phyloP scores from a whole-genome alignment of 1,284 basidiomycete genomes.

The Ceratobasidium theobromae region DNA sequence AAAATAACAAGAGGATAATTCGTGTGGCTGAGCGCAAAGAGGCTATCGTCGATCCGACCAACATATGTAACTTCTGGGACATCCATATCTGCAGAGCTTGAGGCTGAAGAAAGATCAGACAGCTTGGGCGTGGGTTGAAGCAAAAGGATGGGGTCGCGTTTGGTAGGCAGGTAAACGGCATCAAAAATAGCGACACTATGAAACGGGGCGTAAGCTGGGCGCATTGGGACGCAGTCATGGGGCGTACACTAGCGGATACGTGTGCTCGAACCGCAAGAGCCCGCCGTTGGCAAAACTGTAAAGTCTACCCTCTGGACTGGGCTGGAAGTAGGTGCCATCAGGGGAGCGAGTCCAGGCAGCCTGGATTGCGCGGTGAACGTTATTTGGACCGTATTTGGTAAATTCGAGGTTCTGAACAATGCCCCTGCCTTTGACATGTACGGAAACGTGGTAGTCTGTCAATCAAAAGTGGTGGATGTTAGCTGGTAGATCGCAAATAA shows the following conservation, averaged over 20 bases:
- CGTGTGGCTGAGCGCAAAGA: slow-evolving; percentile 75
- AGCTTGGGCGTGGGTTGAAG: slow-evolving; percentile 74
- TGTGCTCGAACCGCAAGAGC: slow-evolving; percentile 60
- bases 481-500: not conserved
- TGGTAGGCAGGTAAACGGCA: slow-evolving; percentile 54
- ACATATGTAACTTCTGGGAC: slow-evolving; percentile 61
- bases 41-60: slow-evolving; percentile 66
- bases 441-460: slow-evolving; percentile 44
- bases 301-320: slow-evolving; percentile 72
- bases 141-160: slow-evolving; percentile 66
- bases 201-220: slow-evolving; percentile 33
- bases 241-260: slow-evolving; percentile 58
- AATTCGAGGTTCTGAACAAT: slow-evolving; percentile 74
- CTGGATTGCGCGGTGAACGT: slow-evolving; percentile 67
- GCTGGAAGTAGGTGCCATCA: slow-evolving; percentile 76
- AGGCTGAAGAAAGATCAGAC: slow-evolving; percentile 49
- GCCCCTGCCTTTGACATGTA: slow-evolving; percentile 41
- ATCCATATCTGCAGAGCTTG: slow-evolving; percentile 41
- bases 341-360: slow-evolving; percentile 65
- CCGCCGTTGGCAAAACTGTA: slow-evolving; percentile 59
- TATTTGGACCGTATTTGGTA: slow-evolving; percentile 82
- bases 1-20: slow-evolving; percentile 76
- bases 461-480: slow-evolving; percentile 6
- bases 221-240: not conserved
- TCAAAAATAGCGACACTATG: slow-evolving; percentile 77